phyloP scores from a whole-genome alignment of 306 rosid genomes.

The Inga leiocalycina region DNA sequence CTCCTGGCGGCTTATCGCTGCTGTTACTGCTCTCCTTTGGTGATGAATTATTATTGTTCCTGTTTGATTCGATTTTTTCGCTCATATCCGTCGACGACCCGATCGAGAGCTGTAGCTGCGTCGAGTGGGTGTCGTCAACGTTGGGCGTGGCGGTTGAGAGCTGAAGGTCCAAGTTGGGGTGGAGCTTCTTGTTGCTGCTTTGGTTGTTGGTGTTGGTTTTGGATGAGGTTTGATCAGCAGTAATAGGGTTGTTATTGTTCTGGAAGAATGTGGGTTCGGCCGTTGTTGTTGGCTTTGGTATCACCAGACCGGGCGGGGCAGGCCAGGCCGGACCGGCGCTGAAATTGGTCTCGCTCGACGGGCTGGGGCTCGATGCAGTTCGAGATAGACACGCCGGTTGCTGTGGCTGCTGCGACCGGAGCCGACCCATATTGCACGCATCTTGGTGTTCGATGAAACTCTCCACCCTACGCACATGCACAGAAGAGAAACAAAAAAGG shows the following conservation, averaged over 20 bases:
- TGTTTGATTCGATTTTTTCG: constrained; percentile 47
- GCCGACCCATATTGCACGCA: constrained; percentile 86
- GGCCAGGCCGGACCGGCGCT: constrained; percentile 58
- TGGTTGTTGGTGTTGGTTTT: constrained; percentile 8
- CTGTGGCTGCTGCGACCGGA: constrained; percentile 60
- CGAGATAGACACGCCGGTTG: constrained; percentile 77
- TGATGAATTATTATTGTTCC: constrained; percentile 39
- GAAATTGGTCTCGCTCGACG: constrained; percentile 86
- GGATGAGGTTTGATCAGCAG: constrained; percentile 29
- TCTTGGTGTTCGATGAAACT: constrained; percentile 99
- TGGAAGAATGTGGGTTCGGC: constrained; percentile 41
- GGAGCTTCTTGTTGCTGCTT: constrained; percentile 20
- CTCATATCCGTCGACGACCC: constrained; percentile 70
- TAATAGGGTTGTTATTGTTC: constrained; percentile 34
- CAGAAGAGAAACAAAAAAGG: not conserved
- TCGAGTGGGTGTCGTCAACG: constrained; percentile 55
- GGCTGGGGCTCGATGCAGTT: constrained; percentile 98
- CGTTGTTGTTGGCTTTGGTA: constrained; percentile 39
- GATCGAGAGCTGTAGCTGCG: constrained; percentile 81
- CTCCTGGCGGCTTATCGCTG: constrained; percentile 29
- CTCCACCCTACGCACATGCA: constrained; percentile 70
- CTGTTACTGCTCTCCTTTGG: constrained; percentile 59
- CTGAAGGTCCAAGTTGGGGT: constrained; percentile 86
- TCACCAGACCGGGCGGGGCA: constrained; percentile 35
- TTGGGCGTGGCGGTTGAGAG: constrained; percentile 63